A percentile compares a stretch with the other conserved stretches of the same genome.
Conservation (phyloP, 2,329 filamentous ascomycete species). For the Neoarthrinium moseri region DNA sequence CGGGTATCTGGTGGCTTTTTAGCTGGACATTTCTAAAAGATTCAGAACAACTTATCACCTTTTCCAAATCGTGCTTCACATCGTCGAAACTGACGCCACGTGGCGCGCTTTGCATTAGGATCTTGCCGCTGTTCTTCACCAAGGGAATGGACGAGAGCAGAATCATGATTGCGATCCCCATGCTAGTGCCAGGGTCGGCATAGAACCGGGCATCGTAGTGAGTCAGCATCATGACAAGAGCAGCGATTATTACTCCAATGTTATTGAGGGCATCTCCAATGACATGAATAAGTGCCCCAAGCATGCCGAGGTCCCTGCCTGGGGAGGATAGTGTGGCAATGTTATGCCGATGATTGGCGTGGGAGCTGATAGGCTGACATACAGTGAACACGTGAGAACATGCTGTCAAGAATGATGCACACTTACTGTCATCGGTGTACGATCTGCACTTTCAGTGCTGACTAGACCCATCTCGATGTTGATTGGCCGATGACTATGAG, state of each 20-base stretch:
- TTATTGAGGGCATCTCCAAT: constrained; percentile 75
- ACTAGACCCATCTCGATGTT: constrained; percentile 24
- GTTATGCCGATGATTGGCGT: constrained; percentile 51
- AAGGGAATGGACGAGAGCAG: constrained; percentile 62
- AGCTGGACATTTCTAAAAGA: neutral
- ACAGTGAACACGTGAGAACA: neutral
- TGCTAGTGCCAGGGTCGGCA: constrained; percentile 67
- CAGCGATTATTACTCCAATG: constrained; percentile 69
- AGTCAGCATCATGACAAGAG: constrained; percentile 66
- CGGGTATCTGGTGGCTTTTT: constrained; percentile 53
- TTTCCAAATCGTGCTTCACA: constrained; percentile 68
- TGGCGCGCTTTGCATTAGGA: constrained; percentile 68
- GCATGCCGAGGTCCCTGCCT: constrained; percentile 64
- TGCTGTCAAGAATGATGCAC: neutral
- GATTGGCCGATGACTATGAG: constrained; percentile 15
- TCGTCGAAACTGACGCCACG: constrained; percentile 57
- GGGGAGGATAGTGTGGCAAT: constrained; percentile 27
- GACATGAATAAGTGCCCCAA: constrained; percentile 70
- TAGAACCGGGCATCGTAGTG: constrained; percentile 61
- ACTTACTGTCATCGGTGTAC: constrained; percentile 23
- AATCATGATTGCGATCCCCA: constrained; percentile 74
- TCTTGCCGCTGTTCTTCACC: constrained; percentile 59
- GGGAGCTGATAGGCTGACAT: constrained; percentile 30
- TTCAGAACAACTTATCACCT: constrained; percentile 34
- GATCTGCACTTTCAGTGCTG: constrained; percentile 19